Base-by-base conservation (phyloP, 345 rosid genomes). In the Pistacia integerrima region DNA sequence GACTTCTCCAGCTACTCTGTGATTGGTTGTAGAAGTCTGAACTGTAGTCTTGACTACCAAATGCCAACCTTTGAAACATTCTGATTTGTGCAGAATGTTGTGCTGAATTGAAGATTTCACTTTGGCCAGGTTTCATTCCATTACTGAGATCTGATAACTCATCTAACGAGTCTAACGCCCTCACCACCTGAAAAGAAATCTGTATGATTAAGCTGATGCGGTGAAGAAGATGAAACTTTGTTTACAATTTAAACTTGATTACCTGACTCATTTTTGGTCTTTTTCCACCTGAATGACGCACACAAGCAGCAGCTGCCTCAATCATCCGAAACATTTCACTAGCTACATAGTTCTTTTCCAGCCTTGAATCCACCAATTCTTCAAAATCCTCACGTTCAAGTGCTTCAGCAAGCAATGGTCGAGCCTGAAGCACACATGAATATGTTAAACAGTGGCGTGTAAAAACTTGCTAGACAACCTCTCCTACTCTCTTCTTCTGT, bases 261-360 rank as follows among this genome's bases (percentile, higher is more conserved):
- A 88, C 99, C 92, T 93, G 99, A 82, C 99, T 92, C 99, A 93
- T 93, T 76, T 89, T 83, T 8, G 98, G 99, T 84, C 99, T 89
- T 81, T 85, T 96, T 14, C 85, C 71, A 77, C 90, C 97, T 55
- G 97, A 96, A 85, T 96, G 97, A 9, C 99, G 94, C 13, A 96
- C 90, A 20, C 97, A 93, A 38, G 99, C 99, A 52, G 98, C 98
- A 13, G 99, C 99, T 33, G 99, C 98, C 85, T 93, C 98, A 16
- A 92, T 88, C 97, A 96, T 93, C 65, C 97, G 83, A 67, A 96
- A 92, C 95, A 96, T 87, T 86, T 96, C 98, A 38, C 80, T 76
- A 2, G 80, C 84, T 30, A 90, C 77, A 44, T 90, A 96, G 72
- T 90, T 86, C 68, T 82, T 85, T 76, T 81, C 89, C 72, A 96